Percentiles rank a stretch among this genome's conserved stretches.
Conservation (phyloP, 306 rosid species). For the Cucumis melo region DNA sequence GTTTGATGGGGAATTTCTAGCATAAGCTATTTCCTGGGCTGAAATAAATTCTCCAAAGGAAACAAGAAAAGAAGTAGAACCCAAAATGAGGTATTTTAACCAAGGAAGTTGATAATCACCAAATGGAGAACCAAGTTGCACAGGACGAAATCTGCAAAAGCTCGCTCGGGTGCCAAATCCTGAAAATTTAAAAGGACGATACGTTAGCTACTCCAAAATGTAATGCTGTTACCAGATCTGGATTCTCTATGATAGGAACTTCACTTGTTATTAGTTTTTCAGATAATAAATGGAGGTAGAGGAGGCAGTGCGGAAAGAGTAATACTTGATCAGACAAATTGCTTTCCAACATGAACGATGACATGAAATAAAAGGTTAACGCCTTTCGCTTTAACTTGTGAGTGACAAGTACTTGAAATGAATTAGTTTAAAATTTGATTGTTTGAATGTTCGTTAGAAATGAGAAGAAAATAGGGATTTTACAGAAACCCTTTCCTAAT, state of each 20-base stretch:
- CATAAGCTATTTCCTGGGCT: neutral
- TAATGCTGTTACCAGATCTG: neutral
- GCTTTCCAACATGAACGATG: neutral
- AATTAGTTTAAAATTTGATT: neutral
- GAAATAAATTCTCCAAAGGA: neutral
- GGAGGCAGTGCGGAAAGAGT: neutral
- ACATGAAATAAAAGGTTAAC: neutral
- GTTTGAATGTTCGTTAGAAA: neutral
- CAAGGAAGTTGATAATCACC: slow-evolving; percentile 92
- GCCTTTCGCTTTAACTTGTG: neutral
- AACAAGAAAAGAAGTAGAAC: neutral
- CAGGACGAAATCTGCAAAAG: slow-evolving; percentile 97
- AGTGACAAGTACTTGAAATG: neutral
- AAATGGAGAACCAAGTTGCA: slow-evolving; percentile 92
- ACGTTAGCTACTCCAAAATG: neutral
- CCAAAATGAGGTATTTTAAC: slow-evolving; percentile 23
- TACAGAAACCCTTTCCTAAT: neutral
- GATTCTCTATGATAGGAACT: neutral
- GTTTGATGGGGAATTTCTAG: neutral
- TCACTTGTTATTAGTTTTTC: neutral
- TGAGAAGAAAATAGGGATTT: neutral
- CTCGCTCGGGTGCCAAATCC: slow-evolving; percentile 96
- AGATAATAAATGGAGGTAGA: neutral
- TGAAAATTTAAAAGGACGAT: slow-evolving; percentile 17
- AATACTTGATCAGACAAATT: neutral